Percentiles rank a stretch among this genome's conserved stretches.
Conservation (phyloP, 2,329 filamentous ascomycete genomes). For the Alternaria novae-zelandiae region DNA sequence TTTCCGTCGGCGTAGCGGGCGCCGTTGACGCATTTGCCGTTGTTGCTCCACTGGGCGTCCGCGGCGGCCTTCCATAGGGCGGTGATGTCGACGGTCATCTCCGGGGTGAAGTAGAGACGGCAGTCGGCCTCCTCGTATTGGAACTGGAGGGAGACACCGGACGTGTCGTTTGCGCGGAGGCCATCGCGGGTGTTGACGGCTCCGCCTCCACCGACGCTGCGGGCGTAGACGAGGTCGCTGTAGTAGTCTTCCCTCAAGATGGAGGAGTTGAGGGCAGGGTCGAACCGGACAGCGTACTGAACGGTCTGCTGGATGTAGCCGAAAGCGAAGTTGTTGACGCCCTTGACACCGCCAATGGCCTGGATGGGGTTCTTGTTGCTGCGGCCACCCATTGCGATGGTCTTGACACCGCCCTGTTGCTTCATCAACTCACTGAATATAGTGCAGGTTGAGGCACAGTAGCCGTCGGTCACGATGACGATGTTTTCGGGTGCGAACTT, state of each 20-base stretch:
- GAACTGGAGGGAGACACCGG: conserved; percentile 47
- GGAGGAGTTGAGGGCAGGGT: conserved; percentile 34
- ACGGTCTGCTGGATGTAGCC: conserved; percentile 40
- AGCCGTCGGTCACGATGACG: conserved; percentile 64
- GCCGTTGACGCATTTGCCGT: conserved; percentile 39
- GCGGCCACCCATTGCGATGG: conserved; percentile 60
- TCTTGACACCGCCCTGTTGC: conserved; percentile 60
- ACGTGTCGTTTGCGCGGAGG: conserved; percentile 37
- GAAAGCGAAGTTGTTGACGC: conserved; percentile 49
- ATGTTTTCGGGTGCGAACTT: conserved; percentile 62
- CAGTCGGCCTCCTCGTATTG: conserved; percentile 50
- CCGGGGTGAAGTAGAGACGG: conserved; percentile 49
- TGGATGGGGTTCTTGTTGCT: conserved; percentile 58
- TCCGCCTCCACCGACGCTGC: conserved; percentile 20
- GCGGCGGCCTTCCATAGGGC: conserved; percentile 49
- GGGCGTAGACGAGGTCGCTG: conserved; percentile 33
- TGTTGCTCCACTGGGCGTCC: conserved; percentile 44
- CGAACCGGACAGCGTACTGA: conserved; percentile 25
- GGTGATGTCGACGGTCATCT: conserved; percentile 50
- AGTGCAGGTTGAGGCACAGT: conserved; percentile 65
- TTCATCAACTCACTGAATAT: conserved; percentile 63
- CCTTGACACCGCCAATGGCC: conserved; percentile 62
- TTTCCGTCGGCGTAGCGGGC: conserved; percentile 26
- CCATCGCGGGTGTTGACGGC: conserved; percentile 48
- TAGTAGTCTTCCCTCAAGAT: conserved; percentile 34